Conservation (phyloP, 768 basidiomycete genomes). For the Russula virescens region DNA sequence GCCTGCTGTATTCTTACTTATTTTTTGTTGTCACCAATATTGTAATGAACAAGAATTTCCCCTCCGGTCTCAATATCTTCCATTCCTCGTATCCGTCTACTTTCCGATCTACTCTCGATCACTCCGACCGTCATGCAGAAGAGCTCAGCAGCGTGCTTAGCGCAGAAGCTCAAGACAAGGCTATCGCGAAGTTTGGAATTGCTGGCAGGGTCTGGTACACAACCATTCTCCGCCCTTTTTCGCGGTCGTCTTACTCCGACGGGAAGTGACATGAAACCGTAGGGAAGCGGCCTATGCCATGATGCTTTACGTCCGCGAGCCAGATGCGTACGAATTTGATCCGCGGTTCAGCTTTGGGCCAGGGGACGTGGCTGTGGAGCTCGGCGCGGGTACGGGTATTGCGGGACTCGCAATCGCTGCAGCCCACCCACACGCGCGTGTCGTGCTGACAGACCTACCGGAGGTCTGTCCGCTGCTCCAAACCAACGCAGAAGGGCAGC, state of each 20-base stretch:
- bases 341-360: slow-evolving; percentile 42
- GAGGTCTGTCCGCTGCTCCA: slow-evolving; percentile 57
- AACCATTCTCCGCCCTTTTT: slow-evolving; percentile 10
- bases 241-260: slow-evolving; percentile 38
- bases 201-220: slow-evolving; percentile 77
- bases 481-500: slow-evolving; percentile 31
- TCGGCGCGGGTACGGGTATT: slow-evolving; percentile 74
- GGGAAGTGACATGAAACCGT: not conserved
- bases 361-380: slow-evolving; percentile 50
- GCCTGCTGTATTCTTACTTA: not conserved
- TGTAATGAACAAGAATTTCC: slow-evolving; percentile 11
- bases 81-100: slow-evolving; percentile 11
- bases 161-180: slow-evolving; percentile 41
- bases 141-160: slow-evolving; percentile 27
- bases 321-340: slow-evolving; percentile 42
- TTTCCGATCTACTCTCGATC: not conserved
- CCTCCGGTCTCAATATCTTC: slow-evolving; percentile 13
- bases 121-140: not conserved
- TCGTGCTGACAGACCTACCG: slow-evolving; percentile 68
- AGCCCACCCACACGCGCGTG: slow-evolving; percentile 24
- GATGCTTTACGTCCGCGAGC: slow-evolving; percentile 46
- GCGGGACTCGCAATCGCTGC: slow-evolving; percentile 40
- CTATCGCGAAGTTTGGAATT: slow-evolving; percentile 72
- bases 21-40: not conserved
- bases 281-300: slow-evolving; percentile 75